These are phyloP conservation scores for Auricularia auricula-judae DNA, from an alignment of 768 basidiomycete species.

Conservation along the genomic window DNA sequence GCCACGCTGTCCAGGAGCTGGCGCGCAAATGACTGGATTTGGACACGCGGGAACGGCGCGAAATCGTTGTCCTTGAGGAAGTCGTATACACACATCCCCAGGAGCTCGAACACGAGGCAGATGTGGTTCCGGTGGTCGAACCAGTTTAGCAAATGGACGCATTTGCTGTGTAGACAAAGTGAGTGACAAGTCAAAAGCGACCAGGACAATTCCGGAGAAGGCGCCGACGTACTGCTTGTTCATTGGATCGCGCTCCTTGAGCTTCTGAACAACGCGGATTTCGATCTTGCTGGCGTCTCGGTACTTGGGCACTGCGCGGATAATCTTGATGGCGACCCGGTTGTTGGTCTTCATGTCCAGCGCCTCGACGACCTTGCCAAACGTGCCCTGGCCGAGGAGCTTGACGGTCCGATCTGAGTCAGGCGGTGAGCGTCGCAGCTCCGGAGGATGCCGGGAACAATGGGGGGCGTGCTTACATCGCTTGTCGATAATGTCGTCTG, in stretches of 20 bases:
- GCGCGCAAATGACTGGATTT: slow-evolving; percentile 91
- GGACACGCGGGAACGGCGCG: slow-evolving; percentile 88
- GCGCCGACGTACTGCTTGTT: slow-evolving; percentile 67
- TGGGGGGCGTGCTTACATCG: slow-evolving; percentile 47
- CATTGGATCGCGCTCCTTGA: slow-evolving; percentile 77
- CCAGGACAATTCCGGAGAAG: slow-evolving; percentile 1
- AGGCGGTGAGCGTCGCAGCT: slow-evolving; percentile 11
- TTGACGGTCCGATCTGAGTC: slow-evolving; percentile 81
- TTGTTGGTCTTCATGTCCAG: slow-evolving; percentile 63
- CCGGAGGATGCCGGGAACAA: slow-evolving; percentile 3
- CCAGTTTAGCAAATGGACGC: slow-evolving; percentile 88
- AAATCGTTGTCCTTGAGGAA: slow-evolving; percentile 98
- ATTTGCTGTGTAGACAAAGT: slow-evolving; percentile 55
- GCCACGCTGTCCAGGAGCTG: slow-evolving; percentile 88
- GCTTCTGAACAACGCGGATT: slow-evolving; percentile 84
- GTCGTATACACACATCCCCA: slow-evolving; percentile 97
- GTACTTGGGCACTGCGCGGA: slow-evolving; percentile 96
- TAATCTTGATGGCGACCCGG: slow-evolving; percentile 95
- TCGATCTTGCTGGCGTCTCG: slow-evolving; percentile 98
- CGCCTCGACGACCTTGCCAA: slow-evolving; percentile 97
- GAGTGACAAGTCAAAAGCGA: slow-evolving; percentile 11
- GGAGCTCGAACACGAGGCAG: slow-evolving; percentile 88
- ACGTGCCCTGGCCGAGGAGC: slow-evolving; percentile 92
- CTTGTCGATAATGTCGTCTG: slow-evolving; percentile 77
- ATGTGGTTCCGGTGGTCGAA: slow-evolving; percentile 98